These are phyloP conservation scores for Lepidium sativum DNA, from an alignment of 345 rosid genomes.

Conservation along the genomic window DNA sequence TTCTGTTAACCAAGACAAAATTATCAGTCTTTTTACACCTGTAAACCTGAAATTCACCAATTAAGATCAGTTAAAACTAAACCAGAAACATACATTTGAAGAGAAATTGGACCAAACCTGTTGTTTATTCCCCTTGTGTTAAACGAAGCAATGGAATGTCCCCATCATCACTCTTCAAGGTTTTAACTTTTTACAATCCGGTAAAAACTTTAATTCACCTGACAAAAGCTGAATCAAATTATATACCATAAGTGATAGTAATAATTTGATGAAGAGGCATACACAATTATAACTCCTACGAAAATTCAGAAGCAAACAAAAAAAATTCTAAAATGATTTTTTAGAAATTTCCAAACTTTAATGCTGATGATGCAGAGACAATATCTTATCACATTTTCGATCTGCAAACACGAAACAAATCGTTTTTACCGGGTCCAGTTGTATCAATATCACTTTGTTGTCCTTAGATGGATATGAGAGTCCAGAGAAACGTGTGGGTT, in stretches of 20 bases:
- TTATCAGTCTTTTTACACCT: slow-evolving; percentile 47
- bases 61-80: slow-evolving; percentile 14
- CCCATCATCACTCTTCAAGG: slow-evolving; percentile 49
- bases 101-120: slow-evolving; percentile 44
- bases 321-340: neutral
- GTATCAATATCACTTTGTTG: neutral
- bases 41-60: slow-evolving; percentile 25
- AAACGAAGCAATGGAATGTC: slow-evolving; percentile 61
- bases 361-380: slow-evolving; percentile 16
- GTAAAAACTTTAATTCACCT: slow-evolving; percentile 33
- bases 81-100: slow-evolving; percentile 27
- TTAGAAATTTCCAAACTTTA: neutral
- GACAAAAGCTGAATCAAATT: slow-evolving; percentile 49
- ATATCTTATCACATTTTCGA: neutral
- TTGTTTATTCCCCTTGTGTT: slow-evolving; percentile 30
- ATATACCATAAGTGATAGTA: slow-evolving; percentile 21
- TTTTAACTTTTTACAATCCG: slow-evolving; percentile 41
- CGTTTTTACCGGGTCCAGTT: neutral
- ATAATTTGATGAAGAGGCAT: slow-evolving; percentile 15
- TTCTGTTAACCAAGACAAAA: slow-evolving; percentile 29
- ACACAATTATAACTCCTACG: slow-evolving; percentile 10
- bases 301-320: neutral
- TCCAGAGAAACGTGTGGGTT: slow-evolving; percentile 24
- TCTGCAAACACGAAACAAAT: neutral
- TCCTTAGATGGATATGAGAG: slow-evolving; percentile 20